phyloP scores from a whole-genome alignment of 225 moss, liverwort and hornwort genomes.

The Pseudisothecium myosuroides region DNA sequence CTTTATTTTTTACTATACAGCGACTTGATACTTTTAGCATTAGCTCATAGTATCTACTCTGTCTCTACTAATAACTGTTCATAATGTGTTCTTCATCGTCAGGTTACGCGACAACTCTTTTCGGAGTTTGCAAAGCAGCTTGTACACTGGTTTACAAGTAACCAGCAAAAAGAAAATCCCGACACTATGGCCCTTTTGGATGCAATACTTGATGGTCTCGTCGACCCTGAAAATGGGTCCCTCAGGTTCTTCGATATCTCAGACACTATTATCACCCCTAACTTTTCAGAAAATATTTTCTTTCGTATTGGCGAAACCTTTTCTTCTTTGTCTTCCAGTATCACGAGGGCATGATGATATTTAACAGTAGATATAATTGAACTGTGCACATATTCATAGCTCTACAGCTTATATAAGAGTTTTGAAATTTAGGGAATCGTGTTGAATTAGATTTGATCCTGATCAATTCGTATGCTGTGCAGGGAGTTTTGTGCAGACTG shows the following conservation, averaged over 20 bases:
- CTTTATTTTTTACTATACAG: background rate
- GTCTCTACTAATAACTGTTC: background rate
- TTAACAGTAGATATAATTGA: background rate
- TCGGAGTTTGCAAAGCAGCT: constrained; percentile 80
- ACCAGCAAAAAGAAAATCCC: constrained; percentile 81
- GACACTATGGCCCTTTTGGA: constrained; percentile 91
- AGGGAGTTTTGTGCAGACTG: constrained; percentile 88
- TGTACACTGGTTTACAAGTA: constrained; percentile 92
- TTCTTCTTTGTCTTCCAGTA: background rate
- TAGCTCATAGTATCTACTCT: background rate
- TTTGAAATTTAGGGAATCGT: background rate
- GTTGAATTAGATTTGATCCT: background rate
- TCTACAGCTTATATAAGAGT: background rate
- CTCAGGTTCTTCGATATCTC: constrained; percentile 46
- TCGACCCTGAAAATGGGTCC: constrained; percentile 78
- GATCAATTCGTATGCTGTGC: background rate
- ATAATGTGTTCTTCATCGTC: background rate
- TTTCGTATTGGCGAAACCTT: background rate
- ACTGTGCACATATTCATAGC: background rate
- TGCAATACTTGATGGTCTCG: constrained; percentile 88
- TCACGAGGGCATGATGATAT: background rate
- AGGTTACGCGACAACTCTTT: constrained; percentile 92
- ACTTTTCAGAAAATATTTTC: background rate
- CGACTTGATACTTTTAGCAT: background rate
- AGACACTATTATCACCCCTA: background rate